Conservation (phyloP, 768 basidiomycete genomes). For the Termitomyces sp. region DNA sequence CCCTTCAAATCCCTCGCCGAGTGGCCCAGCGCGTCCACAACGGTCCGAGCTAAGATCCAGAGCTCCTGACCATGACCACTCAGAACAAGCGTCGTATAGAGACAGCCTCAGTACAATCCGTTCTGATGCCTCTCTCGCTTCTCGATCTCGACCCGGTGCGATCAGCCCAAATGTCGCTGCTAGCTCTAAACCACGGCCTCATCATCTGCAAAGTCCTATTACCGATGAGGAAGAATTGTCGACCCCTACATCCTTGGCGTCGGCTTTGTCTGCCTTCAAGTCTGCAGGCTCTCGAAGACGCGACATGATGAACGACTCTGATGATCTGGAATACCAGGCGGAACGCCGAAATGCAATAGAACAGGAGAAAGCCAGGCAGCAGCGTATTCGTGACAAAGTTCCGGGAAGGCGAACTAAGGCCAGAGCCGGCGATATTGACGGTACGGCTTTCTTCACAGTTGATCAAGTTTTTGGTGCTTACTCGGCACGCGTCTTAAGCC, state of each 20-base stretch:
- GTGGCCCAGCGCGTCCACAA: slow-evolving; percentile 59
- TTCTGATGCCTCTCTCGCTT: slow-evolving; percentile 21
- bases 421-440: slow-evolving; percentile 80
- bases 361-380: slow-evolving; percentile 60
- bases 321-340: slow-evolving; percentile 50
- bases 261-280: slow-evolving; percentile 67
- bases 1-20: slow-evolving; percentile 34
- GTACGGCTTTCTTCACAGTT: slow-evolving; percentile 32
- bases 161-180: slow-evolving; percentile 11
- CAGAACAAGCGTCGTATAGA: slow-evolving; percentile 40
- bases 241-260: slow-evolving; percentile 43
- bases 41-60: slow-evolving; percentile 61
- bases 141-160: slow-evolving; percentile 6
- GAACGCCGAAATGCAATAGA: slow-evolving; percentile 59
- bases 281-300: slow-evolving; percentile 56
- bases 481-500: slow-evolving; percentile 37
- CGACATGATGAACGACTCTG: slow-evolving; percentile 44
- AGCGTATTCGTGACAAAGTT: slow-evolving; percentile 62
- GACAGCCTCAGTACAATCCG: slow-evolving; percentile 48
- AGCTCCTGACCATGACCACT: slow-evolving; percentile 45
- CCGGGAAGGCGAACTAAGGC: slow-evolving; percentile 51
- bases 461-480: background rate
- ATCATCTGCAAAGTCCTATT: slow-evolving; percentile 25
- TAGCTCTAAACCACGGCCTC: slow-evolving; percentile 21
- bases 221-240: slow-evolving; percentile 29